Percentiles rank a stretch among this genome's conserved stretches.
Conservation (phyloP, 345 rosid species). For the Ailanthus altissimus region DNA sequence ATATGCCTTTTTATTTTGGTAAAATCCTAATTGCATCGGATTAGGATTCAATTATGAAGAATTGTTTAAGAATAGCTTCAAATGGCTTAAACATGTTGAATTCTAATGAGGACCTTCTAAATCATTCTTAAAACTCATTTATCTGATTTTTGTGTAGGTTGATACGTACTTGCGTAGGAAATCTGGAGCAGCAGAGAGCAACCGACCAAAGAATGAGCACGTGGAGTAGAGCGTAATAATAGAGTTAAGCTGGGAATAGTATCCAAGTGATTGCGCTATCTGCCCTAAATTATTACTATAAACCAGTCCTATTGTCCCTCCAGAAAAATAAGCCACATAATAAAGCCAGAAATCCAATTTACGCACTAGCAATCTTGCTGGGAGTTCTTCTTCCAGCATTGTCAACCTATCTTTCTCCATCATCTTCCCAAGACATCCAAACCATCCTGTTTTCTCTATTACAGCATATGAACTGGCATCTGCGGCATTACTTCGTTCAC, state of each 20-base stretch:
- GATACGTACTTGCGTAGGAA: conserved; percentile 64
- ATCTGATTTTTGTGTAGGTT: background rate
- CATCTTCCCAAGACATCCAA: conserved; percentile 30
- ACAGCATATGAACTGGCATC: background rate
- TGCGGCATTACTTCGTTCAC: conserved; percentile 15
- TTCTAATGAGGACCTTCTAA: background rate
- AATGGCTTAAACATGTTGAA: background rate
- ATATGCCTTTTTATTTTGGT: background rate
- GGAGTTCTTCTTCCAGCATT: conserved; percentile 75
- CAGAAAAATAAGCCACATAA: conserved; percentile 69
- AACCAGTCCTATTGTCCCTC: conserved; percentile 78
- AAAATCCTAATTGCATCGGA: background rate
- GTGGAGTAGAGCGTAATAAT: conserved; percentile 72
- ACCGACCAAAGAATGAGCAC: conserved; percentile 82
- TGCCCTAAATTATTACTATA: conserved; percentile 89
- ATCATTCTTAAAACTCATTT: background rate
- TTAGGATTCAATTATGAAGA: background rate
- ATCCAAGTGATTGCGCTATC: conserved; percentile 74
- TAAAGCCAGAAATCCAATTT: conserved; percentile 85
- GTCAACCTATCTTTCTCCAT: conserved; percentile 50
- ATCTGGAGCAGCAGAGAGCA: conserved; percentile 82
- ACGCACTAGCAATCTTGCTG: conserved; percentile 46
- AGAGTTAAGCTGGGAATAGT: conserved; percentile 33
- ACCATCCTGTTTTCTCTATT: conserved; percentile 25
- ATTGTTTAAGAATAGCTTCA: background rate